Conservation (phyloP, 1,284 basidiomycete species). For the Cryptococcus amylolentus region DNA sequence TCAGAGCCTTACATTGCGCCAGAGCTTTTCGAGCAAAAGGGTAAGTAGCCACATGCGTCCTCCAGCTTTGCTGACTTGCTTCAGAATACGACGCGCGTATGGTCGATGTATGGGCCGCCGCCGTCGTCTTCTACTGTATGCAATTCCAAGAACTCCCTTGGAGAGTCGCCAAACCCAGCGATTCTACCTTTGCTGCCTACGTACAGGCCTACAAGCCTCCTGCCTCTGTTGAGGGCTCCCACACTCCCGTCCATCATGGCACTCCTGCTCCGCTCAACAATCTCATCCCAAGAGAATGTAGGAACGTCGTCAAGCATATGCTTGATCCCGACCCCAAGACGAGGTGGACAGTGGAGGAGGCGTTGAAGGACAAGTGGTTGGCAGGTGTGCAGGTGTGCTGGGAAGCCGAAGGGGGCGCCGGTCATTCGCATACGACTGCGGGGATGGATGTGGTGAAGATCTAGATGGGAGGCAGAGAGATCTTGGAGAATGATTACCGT, state of each 20-base stretch:
- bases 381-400: slow-evolving; percentile 61
- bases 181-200: slow-evolving; percentile 81
- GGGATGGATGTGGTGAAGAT: slow-evolving; percentile 40
- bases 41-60: slow-evolving; percentile 58
- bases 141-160: slow-evolving; percentile 96
- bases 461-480: not conserved
- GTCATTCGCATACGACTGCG: slow-evolving; percentile 40
- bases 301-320: slow-evolving; percentile 86
- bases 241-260: slow-evolving; percentile 12
- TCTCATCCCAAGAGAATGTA: slow-evolving; percentile 78
- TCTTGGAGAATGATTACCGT: not conserved
- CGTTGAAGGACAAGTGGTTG: slow-evolving; percentile 80
- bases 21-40: slow-evolving; percentile 93
- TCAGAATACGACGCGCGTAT: slow-evolving; percentile 94
- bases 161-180: slow-evolving; percentile 84
- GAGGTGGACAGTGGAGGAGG: slow-evolving; percentile 76
- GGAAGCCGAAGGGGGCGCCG: slow-evolving; percentile 36
- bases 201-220: slow-evolving; percentile 57
- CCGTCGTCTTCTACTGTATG: slow-evolving; percentile 96
- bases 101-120: slow-evolving; percentile 97
- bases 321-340: slow-evolving; percentile 88
- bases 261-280: slow-evolving; percentile 64
- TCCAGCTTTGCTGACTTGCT: slow-evolving; percentile 9
- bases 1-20: slow-evolving; percentile 98
- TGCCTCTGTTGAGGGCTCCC: slow-evolving; percentile 1